Base-by-base conservation (phyloP, 352 stramenopile species). In the Plasmopara muralis region DNA sequence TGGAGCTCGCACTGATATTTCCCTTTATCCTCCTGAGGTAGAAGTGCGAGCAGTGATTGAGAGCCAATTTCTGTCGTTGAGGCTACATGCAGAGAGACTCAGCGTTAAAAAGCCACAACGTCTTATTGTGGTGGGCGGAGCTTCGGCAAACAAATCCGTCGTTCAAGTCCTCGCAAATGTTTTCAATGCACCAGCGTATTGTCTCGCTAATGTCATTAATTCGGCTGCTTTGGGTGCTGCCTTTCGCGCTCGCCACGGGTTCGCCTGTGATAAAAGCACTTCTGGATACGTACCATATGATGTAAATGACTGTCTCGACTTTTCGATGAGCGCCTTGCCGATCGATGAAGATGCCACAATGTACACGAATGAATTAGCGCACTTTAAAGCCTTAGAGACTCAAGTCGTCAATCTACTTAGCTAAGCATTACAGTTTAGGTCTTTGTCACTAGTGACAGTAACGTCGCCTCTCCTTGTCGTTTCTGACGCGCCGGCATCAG, bases 71-170 rank as follows among this genome's bases (percentile, higher is more conserved):
- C 43, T 89, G 5, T 65, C 74, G 18, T 56, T 89, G 57, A 62
- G 69, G 42, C 47, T 82, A 34, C 74, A 89, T 37, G 67, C 72
- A 0, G 65, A 85, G 53, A 55, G 49, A n/a, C 70, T 89, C 0
- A 76, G 77, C 5, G 64, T 85, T 38, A 70, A 51, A 38, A 67
- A 73, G 5, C 60, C 66, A 0, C 40, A 70, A 35, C 72, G 76
- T n/a, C 57, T 89, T 31, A 79, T 89, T 47, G 72, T 84, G 7
- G 77, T 82, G 14, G 76, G 76, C 7, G 76, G 79, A 12, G 76
- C 74, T 0, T 74, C 79, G 1, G 62, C 65, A n/a, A 87, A 86
- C 63, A 48, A 60, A 40, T 59, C 56, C 18, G 64, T 89, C 42
- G 41, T 87, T 9, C 73, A 89, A 61, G 64, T 82, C 9, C 64